Base-by-base conservation (phyloP, 148 eudicot species). In the Amaranthus cruentus region DNA sequence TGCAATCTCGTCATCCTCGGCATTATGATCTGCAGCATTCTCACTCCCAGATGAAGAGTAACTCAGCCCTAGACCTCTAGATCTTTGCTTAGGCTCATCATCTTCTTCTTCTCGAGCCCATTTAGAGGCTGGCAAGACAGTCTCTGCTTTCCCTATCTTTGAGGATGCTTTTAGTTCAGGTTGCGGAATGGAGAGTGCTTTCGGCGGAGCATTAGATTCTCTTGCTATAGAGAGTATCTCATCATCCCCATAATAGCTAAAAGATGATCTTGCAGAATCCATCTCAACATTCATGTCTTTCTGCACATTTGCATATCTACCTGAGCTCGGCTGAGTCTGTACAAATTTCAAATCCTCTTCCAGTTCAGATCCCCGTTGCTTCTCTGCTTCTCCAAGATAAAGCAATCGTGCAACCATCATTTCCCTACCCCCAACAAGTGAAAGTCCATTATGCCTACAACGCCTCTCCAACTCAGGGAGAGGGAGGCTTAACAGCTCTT, bases 41-140 rank as follows among this genome's bases (percentile, higher is more conserved):
- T 95, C 98, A 82, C 97, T 95, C n/a, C 91, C 98, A 47, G 97
- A 93, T 79, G 98, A 95, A 0, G 98, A 94, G 81, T 91, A 95
- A 64, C 88, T 82, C 74, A 95, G 79, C 73, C 89, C 98, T 64
- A 95, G 82, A 48, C 92, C 88, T 79, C 78, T 85, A 61, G 87
- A 75, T 68, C 89, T 87, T 81, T 83, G 81, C 76, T 85, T 89
- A 58, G 82, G 82, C 91, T 78, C 91, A 82, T 81, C 97, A 80
- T 94, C 90, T 81, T 94, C 90, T 21, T 91, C 98, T 77, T 91
- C 97, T 72, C 97, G 80, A 68, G 98, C 97, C 98, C 98, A 95
- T 83, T 91, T 95, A 48, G 98, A 95, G 63, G 90, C 84, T 9
- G 98, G 93, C 84, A 95, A 79, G 67, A 88, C 81, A 15, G 82